Evolutionary conservation across 2,329 filamentous ascomycete genomes (phyloP), one percentile per base, ranked within the genome.

Genomic region (Thyridium curvatum): DNA sequence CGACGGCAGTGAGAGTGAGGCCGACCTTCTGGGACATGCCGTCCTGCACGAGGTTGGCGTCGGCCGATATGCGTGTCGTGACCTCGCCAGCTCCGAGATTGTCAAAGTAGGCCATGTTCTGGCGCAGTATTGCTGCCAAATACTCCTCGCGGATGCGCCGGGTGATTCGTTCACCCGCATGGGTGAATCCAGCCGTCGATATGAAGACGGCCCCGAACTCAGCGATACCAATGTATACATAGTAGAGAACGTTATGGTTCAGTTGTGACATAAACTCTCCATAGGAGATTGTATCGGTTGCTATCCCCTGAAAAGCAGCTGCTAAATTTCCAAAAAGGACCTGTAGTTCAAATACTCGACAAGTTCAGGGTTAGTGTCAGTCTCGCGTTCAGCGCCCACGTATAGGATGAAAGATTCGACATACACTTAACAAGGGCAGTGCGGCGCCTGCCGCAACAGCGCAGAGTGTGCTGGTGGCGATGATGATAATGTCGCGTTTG

Each of bases 91-190:
- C 82, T 35, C 88, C 88, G 12, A 94, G 72, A 52, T 89, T 89
- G 58, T 95, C 90, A 59, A 90, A 93, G 58, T 84, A 93, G 16
- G 79, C 86, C 56, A 93, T 89, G 53, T 93, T 93, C 58, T 93
- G 87, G 40, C 81, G 77, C 62, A 93, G 65, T 51, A 86, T 88
- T 38, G 84, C 85, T 46, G 79, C 73, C 5, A 96, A 74, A 51
- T 95, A 95, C 44, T 84, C 72, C 54, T 86, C 75, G 40, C 87
- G 77, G 48, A 87, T 84, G 61, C 85, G 85, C 41, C 77, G 75
- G 34, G 79, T 77, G 51, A 87, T 78, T 50, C 86, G 81, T 56
- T 88, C 84, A 38, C 84, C 84, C 0, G 77, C 80, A 50, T 86
- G 93, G 46, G 94, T 91, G 62, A 91, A 94, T 9, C 85, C 84